Evolutionary conservation across 768 basidiomycete genomes (phyloP).

Genomic region (Phaeolepiota aurea): DNA sequence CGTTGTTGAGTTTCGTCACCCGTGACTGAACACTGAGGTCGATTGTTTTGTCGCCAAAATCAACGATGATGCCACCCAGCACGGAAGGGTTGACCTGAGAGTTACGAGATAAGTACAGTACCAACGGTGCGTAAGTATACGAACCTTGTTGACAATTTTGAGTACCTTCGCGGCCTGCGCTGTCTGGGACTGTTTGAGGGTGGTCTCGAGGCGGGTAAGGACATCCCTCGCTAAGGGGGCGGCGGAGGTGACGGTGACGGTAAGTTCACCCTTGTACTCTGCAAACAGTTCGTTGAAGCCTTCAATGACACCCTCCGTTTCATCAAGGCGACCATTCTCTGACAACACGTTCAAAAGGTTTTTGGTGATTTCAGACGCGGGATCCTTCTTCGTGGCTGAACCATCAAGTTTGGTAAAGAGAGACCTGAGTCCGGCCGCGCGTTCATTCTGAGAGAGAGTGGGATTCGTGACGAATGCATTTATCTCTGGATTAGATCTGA

Average conservation of each 20-base stretch:
- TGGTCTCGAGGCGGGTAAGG: conserved; percentile 69
- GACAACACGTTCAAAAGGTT: conserved; percentile 86
- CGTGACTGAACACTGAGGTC: conserved; percentile 92
- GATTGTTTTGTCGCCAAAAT: conserved; percentile 97
- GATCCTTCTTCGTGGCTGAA: conserved; percentile 56
- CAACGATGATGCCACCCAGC: conserved; percentile 88
- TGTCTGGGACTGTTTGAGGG: conserved; percentile 79
- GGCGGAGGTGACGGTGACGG: conserved; percentile 87
- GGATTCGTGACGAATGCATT: conserved; percentile 80
- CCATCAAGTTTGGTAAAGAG: conserved; percentile 66
- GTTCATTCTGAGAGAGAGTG: conserved; percentile 77
- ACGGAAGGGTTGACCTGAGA: conserved; percentile 83
- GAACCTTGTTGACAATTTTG: conserved; percentile 87
- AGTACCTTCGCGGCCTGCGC: conserved; percentile 83
- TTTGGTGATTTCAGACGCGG: conserved; percentile 81
- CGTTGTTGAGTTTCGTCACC: conserved; percentile 89
- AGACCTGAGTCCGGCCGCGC: conserved; percentile 53
- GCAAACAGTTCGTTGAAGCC: conserved; percentile 88
- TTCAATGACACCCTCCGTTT: conserved; percentile 80
- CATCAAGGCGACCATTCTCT: conserved; percentile 86
- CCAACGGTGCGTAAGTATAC: conserved; percentile 8
- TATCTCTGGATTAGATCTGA: conserved; percentile 60
- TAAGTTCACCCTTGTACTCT: conserved; percentile 87
- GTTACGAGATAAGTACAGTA: neutral
- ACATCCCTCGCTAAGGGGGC: conserved; percentile 70